These are phyloP conservation scores for Eimeria acervulina DNA, from an alignment of 169 alveolate species.

Conservation along the genomic window DNA sequence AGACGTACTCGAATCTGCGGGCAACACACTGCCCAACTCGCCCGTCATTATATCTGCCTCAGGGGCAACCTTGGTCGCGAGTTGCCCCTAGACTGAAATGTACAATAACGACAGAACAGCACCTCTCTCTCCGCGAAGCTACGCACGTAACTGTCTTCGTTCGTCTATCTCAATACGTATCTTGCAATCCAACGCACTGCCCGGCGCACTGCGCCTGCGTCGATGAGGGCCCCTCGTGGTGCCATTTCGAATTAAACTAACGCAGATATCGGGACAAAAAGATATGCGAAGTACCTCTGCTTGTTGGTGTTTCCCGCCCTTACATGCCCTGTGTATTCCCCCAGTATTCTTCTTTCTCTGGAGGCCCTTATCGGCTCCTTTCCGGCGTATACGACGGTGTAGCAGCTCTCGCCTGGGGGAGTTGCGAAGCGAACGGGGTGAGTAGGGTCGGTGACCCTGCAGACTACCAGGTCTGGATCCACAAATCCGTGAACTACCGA, in stretches of 20 bases:
- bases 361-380: slow-evolving; percentile 87
- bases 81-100: no score
- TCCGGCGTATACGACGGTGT: slow-evolving; percentile 92
- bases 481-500: slow-evolving; percentile 78
- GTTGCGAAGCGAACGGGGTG: slow-evolving; percentile 94
- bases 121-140: not conserved
- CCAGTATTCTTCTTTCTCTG: slow-evolving; percentile 85
- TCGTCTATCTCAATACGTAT: not conserved
- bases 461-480: slow-evolving; percentile 88
- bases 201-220: not conserved
- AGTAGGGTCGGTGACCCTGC: slow-evolving; percentile 91
- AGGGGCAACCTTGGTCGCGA: not conserved
- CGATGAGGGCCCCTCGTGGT: not conserved
- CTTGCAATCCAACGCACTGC: not conserved
- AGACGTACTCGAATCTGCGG: slow-evolving; percentile 91
- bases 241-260: not conserved
- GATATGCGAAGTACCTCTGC: slow-evolving; percentile 26
- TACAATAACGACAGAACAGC: not conserved
- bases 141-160: not conserved
- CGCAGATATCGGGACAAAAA: not conserved
- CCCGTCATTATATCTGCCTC: not conserved
- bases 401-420: slow-evolving; percentile 92
- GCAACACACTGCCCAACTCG: not conserved
- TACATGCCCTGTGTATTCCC: slow-evolving; percentile 93
- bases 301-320: slow-evolving; percentile 86